phyloP scores from a whole-genome alignment of 108 stramenopile genomes.

The Conticribra guillardii region DNA sequence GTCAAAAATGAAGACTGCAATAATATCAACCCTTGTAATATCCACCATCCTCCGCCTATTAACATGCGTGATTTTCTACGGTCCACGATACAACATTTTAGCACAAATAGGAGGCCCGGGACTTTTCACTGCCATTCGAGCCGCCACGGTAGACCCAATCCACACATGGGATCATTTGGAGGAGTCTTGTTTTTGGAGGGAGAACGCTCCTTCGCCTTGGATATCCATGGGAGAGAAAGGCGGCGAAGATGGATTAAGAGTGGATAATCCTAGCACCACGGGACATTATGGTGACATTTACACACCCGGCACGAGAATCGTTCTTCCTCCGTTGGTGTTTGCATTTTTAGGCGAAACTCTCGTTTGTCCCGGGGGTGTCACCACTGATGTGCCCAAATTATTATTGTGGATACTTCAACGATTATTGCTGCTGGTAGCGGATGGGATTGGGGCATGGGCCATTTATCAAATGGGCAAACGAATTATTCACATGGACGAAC shows the following conservation, averaged over 20 bases:
- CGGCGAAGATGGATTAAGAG: too few species aligned
- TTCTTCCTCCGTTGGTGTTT: constrained; percentile 29
- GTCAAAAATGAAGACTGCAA: too few species aligned
- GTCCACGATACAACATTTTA: not conserved
- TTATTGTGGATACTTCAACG: constrained; percentile 7
- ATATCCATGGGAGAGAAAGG: too few species aligned
- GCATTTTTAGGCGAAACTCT: constrained; percentile 28
- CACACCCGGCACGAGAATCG: constrained; percentile 26
- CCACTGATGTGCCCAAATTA: not conserved
- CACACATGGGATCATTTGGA: constrained; percentile 46
- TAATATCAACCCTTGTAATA: too few species aligned
- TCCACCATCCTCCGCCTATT: too few species aligned
- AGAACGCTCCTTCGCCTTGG: constrained; percentile 1
- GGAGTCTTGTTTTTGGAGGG: constrained; percentile 30
- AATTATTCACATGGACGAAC: constrained; percentile 19
- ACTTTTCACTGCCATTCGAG: constrained; percentile 18
- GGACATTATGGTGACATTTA: constrained; percentile 13
- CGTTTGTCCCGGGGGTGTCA: not conserved
- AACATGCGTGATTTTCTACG: too few species aligned
- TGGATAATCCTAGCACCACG: not conserved
- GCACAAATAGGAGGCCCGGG: not conserved
- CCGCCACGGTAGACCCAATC: constrained; percentile 32
- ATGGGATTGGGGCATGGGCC: constrained; percentile 35
- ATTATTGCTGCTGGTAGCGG: constrained; percentile 23
- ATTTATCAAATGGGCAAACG: constrained; percentile 23